A percentile compares a stretch with the other conserved stretches of the same genome.
These are phyloP conservation scores for Scutellaria baicalensis DNA, from an alignment of 257 asterid species.

Conservation along the genomic window DNA sequence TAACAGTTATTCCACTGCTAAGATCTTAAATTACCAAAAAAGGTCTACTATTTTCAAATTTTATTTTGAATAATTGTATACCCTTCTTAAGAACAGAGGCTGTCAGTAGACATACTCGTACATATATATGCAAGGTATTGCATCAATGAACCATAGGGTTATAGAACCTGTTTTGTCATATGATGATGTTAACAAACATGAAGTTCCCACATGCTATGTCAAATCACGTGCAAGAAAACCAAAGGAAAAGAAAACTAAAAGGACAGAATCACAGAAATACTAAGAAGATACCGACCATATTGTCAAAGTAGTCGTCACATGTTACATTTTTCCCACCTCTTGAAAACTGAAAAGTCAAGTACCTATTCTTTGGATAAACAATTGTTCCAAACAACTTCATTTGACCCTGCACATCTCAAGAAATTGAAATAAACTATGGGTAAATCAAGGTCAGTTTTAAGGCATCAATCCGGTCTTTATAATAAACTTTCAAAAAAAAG, in stretches of 20 bases:
- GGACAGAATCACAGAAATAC: not conserved
- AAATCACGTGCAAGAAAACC: not conserved
- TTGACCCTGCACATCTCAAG: slow-evolving; percentile 54
- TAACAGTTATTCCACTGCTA: not conserved
- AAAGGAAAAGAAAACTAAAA: not conserved
- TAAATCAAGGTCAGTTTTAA: not conserved
- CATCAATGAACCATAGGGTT: not conserved
- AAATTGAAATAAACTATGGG: slow-evolving; percentile 3
- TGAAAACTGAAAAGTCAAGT: slow-evolving; percentile 78
- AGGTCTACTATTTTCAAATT: not conserved
- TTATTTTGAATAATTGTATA: not conserved
- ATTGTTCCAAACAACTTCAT: slow-evolving; percentile 95
- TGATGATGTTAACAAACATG: not conserved
- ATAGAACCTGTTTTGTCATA: not conserved
- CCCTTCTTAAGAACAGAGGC: not conserved
- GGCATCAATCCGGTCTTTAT: not conserved
- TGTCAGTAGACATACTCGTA: not conserved
- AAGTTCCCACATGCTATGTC: slow-evolving; percentile 4
- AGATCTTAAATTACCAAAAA: not conserved
- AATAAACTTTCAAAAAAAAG: not conserved
- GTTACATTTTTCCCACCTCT: slow-evolving; percentile 82
- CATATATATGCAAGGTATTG: not conserved
- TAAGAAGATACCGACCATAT: slow-evolving; percentile 55
- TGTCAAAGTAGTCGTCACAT: slow-evolving; percentile 83
- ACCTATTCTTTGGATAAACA: slow-evolving; percentile 76